Evolutionary conservation across 768 basidiomycete species (phyloP).

Genomic region (Neoboletus brunneissimus): DNA sequence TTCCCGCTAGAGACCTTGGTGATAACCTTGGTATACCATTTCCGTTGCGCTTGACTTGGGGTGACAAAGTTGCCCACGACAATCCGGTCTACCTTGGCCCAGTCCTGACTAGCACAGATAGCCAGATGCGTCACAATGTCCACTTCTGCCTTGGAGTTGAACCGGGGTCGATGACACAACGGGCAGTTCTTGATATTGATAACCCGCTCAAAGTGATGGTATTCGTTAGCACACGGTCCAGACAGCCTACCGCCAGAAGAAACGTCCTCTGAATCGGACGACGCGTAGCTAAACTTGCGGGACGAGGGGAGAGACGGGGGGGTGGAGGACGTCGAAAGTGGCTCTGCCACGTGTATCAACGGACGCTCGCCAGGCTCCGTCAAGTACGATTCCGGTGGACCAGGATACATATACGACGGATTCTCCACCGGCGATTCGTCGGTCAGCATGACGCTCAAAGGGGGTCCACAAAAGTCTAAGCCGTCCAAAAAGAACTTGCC

Average conservation of each 20-base stretch:
- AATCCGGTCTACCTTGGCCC: conserved; percentile 84
- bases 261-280: conserved; percentile 46
- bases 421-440: conserved; percentile 33
- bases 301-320: conserved; percentile 9
- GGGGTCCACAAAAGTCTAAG: conserved; percentile 62
- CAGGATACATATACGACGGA: not conserved
- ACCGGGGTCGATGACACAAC: conserved; percentile 82
- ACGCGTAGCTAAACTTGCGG: conserved; percentile 39
- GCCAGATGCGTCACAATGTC: conserved; percentile 98
- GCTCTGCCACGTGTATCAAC: conserved; percentile 34
- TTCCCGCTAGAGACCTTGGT: conserved; percentile 82
- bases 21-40: conserved; percentile 93
- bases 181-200: conserved; percentile 97
- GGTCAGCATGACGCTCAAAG: conserved; percentile 26
- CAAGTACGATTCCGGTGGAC: conserved; percentile 25
- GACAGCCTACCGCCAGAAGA: conserved; percentile 14
- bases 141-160: conserved; percentile 84
- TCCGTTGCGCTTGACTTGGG: conserved; percentile 90
- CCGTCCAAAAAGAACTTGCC: conserved; percentile 48
- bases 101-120: conserved; percentile 91
- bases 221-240: conserved; percentile 17
- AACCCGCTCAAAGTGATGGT: conserved; percentile 67
- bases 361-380: conserved; percentile 51
- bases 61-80: conserved; percentile 95
- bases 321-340: conserved; percentile 16